These are phyloP conservation scores for Vicia sativa DNA, from an alignment of 306 rosid species.

Conservation along the genomic window DNA sequence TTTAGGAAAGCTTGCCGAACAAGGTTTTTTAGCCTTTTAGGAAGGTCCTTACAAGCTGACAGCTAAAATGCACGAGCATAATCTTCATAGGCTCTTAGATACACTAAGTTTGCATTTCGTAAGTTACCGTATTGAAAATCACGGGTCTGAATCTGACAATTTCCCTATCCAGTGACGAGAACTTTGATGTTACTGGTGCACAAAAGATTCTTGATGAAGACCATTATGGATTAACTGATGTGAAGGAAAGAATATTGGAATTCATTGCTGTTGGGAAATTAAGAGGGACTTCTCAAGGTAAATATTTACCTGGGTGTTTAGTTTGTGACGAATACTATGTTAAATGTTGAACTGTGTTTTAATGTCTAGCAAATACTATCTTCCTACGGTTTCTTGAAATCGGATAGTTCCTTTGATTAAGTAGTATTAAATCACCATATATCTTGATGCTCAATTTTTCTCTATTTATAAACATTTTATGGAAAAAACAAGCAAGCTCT, in stretches of 20 bases:
- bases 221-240: constrained; percentile 95
- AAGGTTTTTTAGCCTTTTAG: not conserved
- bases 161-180: constrained; percentile 78
- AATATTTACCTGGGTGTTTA: constrained; percentile 33
- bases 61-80: constrained; percentile 8
- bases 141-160: constrained; percentile 32
- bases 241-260: constrained; percentile 95
- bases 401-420: constrained; percentile 14
- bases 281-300: constrained; percentile 96
- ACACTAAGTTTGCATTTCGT: constrained; percentile 16
- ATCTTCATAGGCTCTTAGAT: constrained; percentile 27
- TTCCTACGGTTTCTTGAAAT: constrained; percentile 12
- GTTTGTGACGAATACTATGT: constrained; percentile 21
- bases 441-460: constrained; percentile 27
- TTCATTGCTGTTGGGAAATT: constrained; percentile 98
- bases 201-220: constrained; percentile 96
- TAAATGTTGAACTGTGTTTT: constrained; percentile 22
- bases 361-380: constrained; percentile 24
- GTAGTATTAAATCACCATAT: constrained; percentile 17
- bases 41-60: constrained; percentile 21
- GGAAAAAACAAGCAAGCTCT: constrained; percentile 21
- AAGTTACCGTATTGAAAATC: constrained; percentile 8
- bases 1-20: constrained; percentile 17
- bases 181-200: constrained; percentile 88
- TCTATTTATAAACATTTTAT: not conserved